A percentile compares a stretch with the other conserved stretches of the same genome.
Evolutionary conservation across 1,284 basidiomycete species (phyloP).

Genomic region (Pseudozyma sp.): DNA sequence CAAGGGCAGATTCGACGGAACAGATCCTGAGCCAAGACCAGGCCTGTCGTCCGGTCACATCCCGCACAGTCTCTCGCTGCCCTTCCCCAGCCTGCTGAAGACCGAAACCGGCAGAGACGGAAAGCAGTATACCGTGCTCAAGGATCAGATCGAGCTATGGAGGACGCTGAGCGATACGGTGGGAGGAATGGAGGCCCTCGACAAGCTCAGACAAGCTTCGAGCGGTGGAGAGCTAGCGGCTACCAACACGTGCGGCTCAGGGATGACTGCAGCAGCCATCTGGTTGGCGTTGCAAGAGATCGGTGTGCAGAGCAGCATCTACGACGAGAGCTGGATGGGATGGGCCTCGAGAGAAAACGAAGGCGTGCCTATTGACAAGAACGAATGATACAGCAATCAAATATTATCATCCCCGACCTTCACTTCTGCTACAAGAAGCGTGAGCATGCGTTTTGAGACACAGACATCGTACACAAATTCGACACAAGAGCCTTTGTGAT

Average conservation of each 20-base stretch:
- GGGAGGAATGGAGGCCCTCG: conserved; percentile 69
- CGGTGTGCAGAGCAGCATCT: conserved; percentile 75
- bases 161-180: conserved; percentile 76
- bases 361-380: conserved; percentile 49
- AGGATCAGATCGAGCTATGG: conserved; percentile 65
- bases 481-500: too few species aligned
- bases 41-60: conserved; percentile 92
- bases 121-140: conserved; percentile 58
- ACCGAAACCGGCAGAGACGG: conserved; percentile 68
- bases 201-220: conserved; percentile 63
- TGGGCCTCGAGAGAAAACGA: conserved; percentile 52
- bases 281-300: conserved; percentile 86
- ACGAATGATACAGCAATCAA: neutral
- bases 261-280: conserved; percentile 94
- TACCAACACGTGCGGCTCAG: conserved; percentile 71
- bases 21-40: conserved; percentile 87
- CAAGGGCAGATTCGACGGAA: conserved; percentile 79
- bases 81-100: conserved; percentile 82
- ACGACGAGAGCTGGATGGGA: conserved; percentile 76
- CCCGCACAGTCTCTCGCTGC: conserved; percentile 84
- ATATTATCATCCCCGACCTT: neutral
- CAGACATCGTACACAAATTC: too few species aligned
- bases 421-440: too few species aligned
- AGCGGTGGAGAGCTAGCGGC: conserved; percentile 49
- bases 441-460: too few species aligned